A percentile compares a stretch with the other conserved stretches of the same genome.
Evolutionary conservation across 495 filamentous ascomycete genomes (phyloP).

Genomic region (Neurospora sp.): DNA sequence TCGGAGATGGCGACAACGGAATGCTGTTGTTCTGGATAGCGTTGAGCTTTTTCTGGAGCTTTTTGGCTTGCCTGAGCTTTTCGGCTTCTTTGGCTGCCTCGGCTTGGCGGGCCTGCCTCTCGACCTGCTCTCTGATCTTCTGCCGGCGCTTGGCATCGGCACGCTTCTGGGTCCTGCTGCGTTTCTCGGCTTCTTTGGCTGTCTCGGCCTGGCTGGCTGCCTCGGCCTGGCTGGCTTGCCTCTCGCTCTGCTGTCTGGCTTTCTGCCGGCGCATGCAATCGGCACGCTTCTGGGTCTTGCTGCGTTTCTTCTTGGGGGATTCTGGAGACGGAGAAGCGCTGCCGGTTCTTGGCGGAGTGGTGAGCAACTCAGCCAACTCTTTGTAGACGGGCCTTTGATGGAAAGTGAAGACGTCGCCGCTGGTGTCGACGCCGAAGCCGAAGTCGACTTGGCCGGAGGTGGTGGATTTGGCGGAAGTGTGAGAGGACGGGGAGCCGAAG

Average conservation of each 20-base stretch:
- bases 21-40: background rate
- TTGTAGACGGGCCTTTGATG: background rate
- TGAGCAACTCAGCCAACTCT: background rate
- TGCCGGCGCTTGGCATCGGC: background rate
- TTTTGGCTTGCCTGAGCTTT: background rate
- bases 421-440: background rate
- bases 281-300: background rate
- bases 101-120: background rate
- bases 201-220: too few relatives aligned
- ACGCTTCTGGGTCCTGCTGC: background rate
- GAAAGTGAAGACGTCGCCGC: background rate
- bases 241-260: background rate
- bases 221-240: background rate
- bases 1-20: background rate
- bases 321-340: background rate
- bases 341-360: background rate
- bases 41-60: background rate
- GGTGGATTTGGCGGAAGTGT: background rate
- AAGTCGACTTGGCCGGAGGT: background rate
- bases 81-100: background rate
- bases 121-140: background rate
- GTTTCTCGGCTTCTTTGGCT: background rate
- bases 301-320: background rate
- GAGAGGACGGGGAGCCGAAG: background rate
- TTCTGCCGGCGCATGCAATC: background rate